Conservation (phyloP, 2,329 filamentous ascomycete genomes). For the Calonectria montana region DNA sequence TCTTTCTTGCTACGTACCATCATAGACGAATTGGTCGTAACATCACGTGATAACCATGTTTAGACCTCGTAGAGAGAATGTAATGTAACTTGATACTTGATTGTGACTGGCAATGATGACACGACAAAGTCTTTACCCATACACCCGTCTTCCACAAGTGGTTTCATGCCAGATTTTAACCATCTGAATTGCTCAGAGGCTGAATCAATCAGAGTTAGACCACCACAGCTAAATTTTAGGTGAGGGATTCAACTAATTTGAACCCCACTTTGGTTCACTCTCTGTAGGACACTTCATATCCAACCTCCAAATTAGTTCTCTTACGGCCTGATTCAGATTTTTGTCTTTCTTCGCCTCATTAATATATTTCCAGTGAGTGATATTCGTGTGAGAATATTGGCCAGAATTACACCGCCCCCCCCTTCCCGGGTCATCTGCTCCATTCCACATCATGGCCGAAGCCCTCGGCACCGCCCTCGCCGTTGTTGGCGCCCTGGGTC, state of each 20-base stretch:
- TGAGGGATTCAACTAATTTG: conserved; percentile 6
- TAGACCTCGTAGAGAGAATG: background rate
- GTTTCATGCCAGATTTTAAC: background rate
- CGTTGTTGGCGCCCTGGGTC: conserved; percentile 57
- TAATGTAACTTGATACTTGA: background rate
- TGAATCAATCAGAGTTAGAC: background rate
- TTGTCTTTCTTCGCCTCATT: background rate
- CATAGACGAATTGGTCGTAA: too few relatives aligned
- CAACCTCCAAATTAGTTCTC: background rate
- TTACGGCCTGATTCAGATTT: background rate
- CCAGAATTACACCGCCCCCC: conserved; percentile 53
- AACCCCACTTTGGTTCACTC: background rate
- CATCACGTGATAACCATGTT: conserved; percentile 1
- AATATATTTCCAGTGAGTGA: background rate
- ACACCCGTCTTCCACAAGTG: background rate
- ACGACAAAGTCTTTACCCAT: background rate
- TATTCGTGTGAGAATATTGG: background rate
- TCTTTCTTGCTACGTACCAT: background rate
- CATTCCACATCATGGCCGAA: conserved; percentile 57
- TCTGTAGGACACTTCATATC: background rate
- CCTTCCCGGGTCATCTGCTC: conserved; percentile 77
- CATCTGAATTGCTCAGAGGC: background rate
- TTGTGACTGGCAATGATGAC: background rate
- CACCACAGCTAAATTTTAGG: background rate
- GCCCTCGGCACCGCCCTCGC: conserved; percentile 55